These are phyloP conservation scores for Phytophthora fragariaefolia DNA, from an alignment of 352 stramenopile species.

Conservation along the genomic window DNA sequence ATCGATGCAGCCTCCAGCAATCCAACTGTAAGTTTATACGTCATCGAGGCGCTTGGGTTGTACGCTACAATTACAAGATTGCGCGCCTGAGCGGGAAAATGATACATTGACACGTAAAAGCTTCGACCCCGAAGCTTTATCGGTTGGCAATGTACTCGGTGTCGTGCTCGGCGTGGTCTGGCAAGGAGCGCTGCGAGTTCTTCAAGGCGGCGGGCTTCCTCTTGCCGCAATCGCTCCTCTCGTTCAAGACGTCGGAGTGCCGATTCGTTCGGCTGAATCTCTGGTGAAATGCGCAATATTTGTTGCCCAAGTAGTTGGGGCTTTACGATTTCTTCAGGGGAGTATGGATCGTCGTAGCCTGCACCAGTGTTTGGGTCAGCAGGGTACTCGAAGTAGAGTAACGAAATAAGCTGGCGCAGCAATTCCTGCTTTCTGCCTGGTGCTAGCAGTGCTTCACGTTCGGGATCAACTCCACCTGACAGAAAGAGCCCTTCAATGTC, in stretches of 20 bases:
- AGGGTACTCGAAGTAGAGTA: constrained; percentile 75
- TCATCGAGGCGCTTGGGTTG: constrained; percentile 48
- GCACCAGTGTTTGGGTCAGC: not conserved
- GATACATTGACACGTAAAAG: constrained; percentile 68
- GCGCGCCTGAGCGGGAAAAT: constrained; percentile 60
- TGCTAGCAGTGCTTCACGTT: constrained; percentile 47
- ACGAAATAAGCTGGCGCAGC: constrained; percentile 53
- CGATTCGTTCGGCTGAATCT: constrained; percentile 56
- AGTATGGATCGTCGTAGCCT: constrained; percentile 6
- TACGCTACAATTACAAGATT: constrained; percentile 66
- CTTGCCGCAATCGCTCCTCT: constrained; percentile 53
- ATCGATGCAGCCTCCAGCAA: constrained; percentile 54
- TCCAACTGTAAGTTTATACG: constrained; percentile 44
- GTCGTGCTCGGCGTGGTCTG: constrained; percentile 51
- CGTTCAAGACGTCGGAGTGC: constrained; percentile 53
- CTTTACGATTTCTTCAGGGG: not conserved
- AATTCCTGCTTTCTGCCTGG: constrained; percentile 63
- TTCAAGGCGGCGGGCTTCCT: constrained; percentile 58
- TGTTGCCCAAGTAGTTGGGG: constrained; percentile 9
- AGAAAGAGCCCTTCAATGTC: constrained; percentile 67
- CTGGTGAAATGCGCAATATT: constrained; percentile 48
- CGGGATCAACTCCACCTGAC: constrained; percentile 24
- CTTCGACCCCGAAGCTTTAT: constrained; percentile 43
- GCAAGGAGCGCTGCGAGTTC: constrained; percentile 49
- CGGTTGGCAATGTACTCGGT: constrained; percentile 52